These are phyloP conservation scores for Phytophthora pisi DNA, from an alignment of 352 stramenopile species.

Conservation along the genomic window DNA sequence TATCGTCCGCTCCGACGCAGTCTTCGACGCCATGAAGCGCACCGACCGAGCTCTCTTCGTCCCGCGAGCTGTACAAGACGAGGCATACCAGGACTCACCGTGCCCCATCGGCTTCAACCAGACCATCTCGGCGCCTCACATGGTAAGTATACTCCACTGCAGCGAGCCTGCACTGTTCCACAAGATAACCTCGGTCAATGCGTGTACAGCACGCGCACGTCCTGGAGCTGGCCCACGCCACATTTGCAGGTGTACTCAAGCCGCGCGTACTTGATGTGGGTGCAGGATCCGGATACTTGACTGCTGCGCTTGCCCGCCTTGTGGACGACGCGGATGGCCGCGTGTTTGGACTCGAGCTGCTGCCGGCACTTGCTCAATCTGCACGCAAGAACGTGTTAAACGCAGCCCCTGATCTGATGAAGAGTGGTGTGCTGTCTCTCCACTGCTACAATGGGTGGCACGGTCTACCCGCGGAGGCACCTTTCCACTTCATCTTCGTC, in stretches of 20 bases:
- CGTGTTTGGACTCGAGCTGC: slow-evolving; percentile 92
- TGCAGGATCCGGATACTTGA: slow-evolving; percentile 95
- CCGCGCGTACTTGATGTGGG: slow-evolving; percentile 93
- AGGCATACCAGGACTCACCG: slow-evolving; percentile 75
- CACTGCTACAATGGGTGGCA: slow-evolving; percentile 90
- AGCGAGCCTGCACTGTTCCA: too few species aligned
- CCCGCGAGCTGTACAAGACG: slow-evolving; percentile 6
- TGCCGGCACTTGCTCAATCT: slow-evolving; percentile 84
- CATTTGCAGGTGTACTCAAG: slow-evolving; percentile 39
- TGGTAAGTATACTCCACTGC: slow-evolving; percentile 34
- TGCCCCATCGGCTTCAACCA: slow-evolving; percentile 83
- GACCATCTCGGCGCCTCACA: slow-evolving; percentile 91
- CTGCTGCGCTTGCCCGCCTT: slow-evolving; percentile 88
- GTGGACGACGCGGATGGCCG: slow-evolving; percentile 48
- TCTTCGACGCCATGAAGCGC: slow-evolving; percentile 62
- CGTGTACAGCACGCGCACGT: slow-evolving; percentile 59
- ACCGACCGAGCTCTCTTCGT: slow-evolving; percentile 84
- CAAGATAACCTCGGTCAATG: too few species aligned
- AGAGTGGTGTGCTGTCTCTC: slow-evolving; percentile 54
- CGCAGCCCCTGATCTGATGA: slow-evolving; percentile 80
- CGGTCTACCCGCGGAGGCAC: slow-evolving; percentile 83
- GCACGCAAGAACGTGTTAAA: slow-evolving; percentile 78
- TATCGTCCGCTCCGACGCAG: slow-evolving; percentile 47
- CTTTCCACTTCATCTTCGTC: slow-evolving; percentile 97
- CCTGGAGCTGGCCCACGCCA: slow-evolving; percentile 59